phyloP scores from a whole-genome alignment of 1,139 yeast genomes.

The Taiozyma sp. region DNA sequence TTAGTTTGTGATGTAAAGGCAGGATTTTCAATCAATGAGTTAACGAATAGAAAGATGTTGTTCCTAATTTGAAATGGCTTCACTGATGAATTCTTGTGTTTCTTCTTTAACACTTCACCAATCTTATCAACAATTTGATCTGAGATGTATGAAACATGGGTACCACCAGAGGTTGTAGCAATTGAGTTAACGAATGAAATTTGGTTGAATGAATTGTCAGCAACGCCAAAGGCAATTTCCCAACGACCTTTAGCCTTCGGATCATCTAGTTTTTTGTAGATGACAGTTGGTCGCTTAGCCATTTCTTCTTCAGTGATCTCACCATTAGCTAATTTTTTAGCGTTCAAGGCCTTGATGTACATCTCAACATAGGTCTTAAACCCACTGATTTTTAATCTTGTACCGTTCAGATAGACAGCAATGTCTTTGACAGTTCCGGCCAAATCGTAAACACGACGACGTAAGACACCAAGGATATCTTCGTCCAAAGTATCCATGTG shows the following conservation, averaged over 20 bases:
- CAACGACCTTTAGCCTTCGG: constrained; percentile 63
- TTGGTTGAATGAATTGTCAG: constrained; percentile 88
- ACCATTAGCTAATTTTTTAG: constrained; percentile 26
- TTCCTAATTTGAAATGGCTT: constrained; percentile 86
- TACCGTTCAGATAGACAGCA: constrained; percentile 73
- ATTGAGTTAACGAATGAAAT: constrained; percentile 96
- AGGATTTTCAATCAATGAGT: constrained; percentile 92
- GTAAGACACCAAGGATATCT: constrained; percentile 76
- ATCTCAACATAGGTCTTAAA: constrained; percentile 88
- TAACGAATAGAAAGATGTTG: constrained; percentile 85
- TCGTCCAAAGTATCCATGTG: constrained; percentile 79
- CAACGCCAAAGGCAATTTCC: constrained; percentile 95
- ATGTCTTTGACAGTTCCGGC: constrained; percentile 94
- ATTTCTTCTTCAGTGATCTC: constrained; percentile 28
- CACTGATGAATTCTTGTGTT: constrained; percentile 68
- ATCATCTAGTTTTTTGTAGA: constrained; percentile 70
- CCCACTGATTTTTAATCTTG: constrained; percentile 58
- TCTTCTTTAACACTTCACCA: constrained; percentile 66
- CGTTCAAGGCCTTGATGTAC: constrained; percentile 71
- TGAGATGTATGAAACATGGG: constrained; percentile 83
- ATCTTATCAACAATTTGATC: constrained; percentile 82
- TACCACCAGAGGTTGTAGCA: constrained; percentile 97
- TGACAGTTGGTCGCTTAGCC: constrained; percentile 54
- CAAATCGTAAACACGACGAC: constrained; percentile 92
- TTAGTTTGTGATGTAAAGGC: constrained; percentile 98